A percentile compares a stretch with the other conserved stretches of the same genome.
These are phyloP conservation scores for Crucibulum parvulum DNA, from an alignment of 1,284 basidiomycete genomes.

Conservation along the genomic window DNA sequence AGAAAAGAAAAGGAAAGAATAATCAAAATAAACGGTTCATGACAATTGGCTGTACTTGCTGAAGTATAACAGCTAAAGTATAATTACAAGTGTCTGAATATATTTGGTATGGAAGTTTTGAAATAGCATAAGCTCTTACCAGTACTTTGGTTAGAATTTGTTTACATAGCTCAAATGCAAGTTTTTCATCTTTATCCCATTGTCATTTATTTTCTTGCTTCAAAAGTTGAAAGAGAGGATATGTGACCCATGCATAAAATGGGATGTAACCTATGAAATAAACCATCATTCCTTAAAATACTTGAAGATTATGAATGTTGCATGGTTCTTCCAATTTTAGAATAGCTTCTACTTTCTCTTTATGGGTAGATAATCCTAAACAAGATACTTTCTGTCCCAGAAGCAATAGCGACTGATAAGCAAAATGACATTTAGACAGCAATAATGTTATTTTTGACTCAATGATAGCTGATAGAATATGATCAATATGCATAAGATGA, in stretches of 20 bases:
- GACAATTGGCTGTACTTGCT: slow-evolving; percentile 47
- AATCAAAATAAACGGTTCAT: too few relatives aligned
- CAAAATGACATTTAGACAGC: too few relatives aligned
- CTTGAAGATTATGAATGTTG: slow-evolving; percentile 11
- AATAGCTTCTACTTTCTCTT: slow-evolving; percentile 24
- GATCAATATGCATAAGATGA: too few relatives aligned
- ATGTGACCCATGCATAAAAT: slow-evolving; percentile 12
- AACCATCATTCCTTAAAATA: slow-evolving; percentile 20
- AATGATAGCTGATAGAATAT: too few relatives aligned
- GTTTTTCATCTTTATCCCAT: slow-evolving; percentile 24
- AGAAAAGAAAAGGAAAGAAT: too few relatives aligned
- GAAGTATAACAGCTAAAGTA: slow-evolving; percentile 36
- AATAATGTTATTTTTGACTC: too few relatives aligned
- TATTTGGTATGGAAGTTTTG: slow-evolving; percentile 35
- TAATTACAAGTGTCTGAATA: slow-evolving; percentile 47
- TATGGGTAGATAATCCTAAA: too few relatives aligned
- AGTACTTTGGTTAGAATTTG: slow-evolving; percentile 29
- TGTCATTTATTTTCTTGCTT: slow-evolving; percentile 21
- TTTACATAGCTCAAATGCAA: slow-evolving; percentile 31
- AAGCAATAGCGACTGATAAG: too few relatives aligned
- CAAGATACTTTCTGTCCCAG: too few relatives aligned
- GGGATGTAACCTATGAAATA: slow-evolving; percentile 12
- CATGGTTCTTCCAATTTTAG: slow-evolving; percentile 23
- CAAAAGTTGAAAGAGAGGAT: slow-evolving; percentile 14
- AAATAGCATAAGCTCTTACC: slow-evolving; percentile 34